Conservation (phyloP, 75 land plant species). For the Ceratopteris richardii region DNA sequence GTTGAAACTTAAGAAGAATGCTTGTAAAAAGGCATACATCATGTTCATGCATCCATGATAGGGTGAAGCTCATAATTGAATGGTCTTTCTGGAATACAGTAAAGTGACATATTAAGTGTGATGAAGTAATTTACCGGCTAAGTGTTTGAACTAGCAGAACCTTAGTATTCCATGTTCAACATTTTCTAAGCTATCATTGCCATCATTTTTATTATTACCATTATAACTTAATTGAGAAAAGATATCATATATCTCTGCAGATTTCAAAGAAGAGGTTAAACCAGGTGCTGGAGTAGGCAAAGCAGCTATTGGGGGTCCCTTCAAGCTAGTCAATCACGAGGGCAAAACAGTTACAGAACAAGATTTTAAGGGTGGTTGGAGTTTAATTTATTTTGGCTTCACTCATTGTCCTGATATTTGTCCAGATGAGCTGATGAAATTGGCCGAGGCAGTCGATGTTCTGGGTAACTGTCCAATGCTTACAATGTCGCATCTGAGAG, state of each 20-base stretch:
- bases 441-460: slow-evolving; percentile 74
- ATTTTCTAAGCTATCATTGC: not conserved
- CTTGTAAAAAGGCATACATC: no score
- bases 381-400: slow-evolving; percentile 86
- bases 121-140: no score
- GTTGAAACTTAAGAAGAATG: no score
- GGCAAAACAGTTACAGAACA: slow-evolving; percentile 78
- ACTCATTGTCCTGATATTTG: slow-evolving; percentile 98
- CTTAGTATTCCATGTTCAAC: not conserved
- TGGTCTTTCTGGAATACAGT: no score
- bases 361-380: slow-evolving; percentile 91
- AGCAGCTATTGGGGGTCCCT: slow-evolving; percentile 97
- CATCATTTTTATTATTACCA: not conserved
- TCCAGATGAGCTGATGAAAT: slow-evolving; percentile 85
- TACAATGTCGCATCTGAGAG: no score
- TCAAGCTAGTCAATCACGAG: slow-evolving; percentile 72
- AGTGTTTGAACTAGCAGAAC: no score
- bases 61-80: no score
- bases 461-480: slow-evolving; percentile 67
- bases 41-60: no score
- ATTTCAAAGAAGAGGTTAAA: slow-evolving; percentile 27
- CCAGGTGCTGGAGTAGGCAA: slow-evolving; percentile 79
- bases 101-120: no score
- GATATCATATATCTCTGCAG: slow-evolving; percentile 44
- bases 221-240: no score